These are phyloP conservation scores for Zelonia costaricensis DNA, from an alignment of 208 protist species.

Conservation along the genomic window DNA sequence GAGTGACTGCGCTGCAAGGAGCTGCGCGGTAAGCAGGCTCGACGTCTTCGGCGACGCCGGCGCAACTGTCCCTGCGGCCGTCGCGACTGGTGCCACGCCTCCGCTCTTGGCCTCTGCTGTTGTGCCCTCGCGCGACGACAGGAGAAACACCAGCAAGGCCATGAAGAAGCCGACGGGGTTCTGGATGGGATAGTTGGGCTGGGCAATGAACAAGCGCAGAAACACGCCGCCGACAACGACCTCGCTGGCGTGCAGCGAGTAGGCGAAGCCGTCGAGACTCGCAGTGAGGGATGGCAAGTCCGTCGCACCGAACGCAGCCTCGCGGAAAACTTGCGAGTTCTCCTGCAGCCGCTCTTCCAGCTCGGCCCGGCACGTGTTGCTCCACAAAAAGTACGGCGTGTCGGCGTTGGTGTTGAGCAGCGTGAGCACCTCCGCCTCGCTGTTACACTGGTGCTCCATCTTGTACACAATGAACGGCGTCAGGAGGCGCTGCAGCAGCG, in stretches of 20 bases:
- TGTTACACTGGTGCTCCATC: slow-evolving; percentile 34
- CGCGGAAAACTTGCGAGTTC: slow-evolving; percentile 53
- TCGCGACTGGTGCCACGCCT: background rate
- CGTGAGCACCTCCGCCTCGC: slow-evolving; percentile 66
- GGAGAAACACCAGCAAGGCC: slow-evolving; percentile 51
- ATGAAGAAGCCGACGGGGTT: slow-evolving; percentile 67
- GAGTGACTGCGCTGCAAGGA: slow-evolving; percentile 20
- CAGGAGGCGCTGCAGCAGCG: slow-evolving; percentile 66
- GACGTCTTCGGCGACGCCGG: background rate
- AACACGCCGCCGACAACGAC: slow-evolving; percentile 89
- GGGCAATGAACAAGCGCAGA: slow-evolving; percentile 86
- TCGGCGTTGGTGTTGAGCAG: slow-evolving; percentile 86
- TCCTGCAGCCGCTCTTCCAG: slow-evolving; percentile 60
- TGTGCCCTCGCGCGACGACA: background rate
- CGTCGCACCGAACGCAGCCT: slow-evolving; percentile 42
- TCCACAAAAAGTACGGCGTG: slow-evolving; percentile 90
- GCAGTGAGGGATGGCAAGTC: slow-evolving; percentile 24
- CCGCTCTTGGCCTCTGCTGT: background rate
- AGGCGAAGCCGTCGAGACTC: slow-evolving; percentile 49
- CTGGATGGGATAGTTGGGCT: slow-evolving; percentile 75
- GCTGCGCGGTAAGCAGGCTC: background rate
- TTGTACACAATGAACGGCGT: slow-evolving; percentile 81
- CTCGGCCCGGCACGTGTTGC: slow-evolving; percentile 80
- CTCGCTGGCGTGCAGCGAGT: slow-evolving; percentile 67
- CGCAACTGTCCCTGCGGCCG: background rate